Base-by-base conservation (phyloP, 1,284 basidiomycete genomes). In the Rhodotorula sp. region DNA sequence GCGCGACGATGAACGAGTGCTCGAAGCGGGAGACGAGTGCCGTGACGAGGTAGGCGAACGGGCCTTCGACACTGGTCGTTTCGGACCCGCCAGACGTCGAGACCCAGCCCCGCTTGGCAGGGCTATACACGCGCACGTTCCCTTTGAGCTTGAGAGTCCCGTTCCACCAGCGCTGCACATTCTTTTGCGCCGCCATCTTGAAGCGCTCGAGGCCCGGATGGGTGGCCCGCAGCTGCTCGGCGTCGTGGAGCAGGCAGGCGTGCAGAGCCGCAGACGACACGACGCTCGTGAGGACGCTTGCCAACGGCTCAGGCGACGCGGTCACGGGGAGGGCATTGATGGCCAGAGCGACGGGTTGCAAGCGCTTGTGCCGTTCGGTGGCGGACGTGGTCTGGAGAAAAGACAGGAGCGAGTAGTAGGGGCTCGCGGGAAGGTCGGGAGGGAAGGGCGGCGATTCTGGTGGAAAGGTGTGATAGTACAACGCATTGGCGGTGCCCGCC, bases 401-500 rank as follows among this genome's bases (percentile, higher is more conserved):
- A 6, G 78, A 65, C 20, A 75, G 64, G 54, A 91, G 74, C 17
- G 88, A 87, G 73, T 83, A 83, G 42, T 90, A 81, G 3, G 68
- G 64, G 14, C 60, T 46, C 42, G 60, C 54, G 1, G 65, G 57
- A 1, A 59, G 12, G 15, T n/a, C 2, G 42, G 42, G 1, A 1
- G 63, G 61, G 46, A 54, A 68, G 5, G 46, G 29, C 83, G 83
- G 5, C 83, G 85, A 75, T 87, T 89, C 57, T 87, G 80, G 58
- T 84, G 89, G 64, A 85, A 83, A 84, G 29, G 83, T 74, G 24
- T 82, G 81, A 8, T 80, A 85, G 79, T 89, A 93, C n/a, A 96
- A 83, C 0, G 95, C 95, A 78, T 97, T 97, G 26, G 93, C 93
- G n/a, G 94, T 97, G 17, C 95, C 95, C 55, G 87, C 87, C 5